phyloP scores from a whole-genome alignment of 2,329 filamentous ascomycete species.

The Apiospora arundinis region DNA sequence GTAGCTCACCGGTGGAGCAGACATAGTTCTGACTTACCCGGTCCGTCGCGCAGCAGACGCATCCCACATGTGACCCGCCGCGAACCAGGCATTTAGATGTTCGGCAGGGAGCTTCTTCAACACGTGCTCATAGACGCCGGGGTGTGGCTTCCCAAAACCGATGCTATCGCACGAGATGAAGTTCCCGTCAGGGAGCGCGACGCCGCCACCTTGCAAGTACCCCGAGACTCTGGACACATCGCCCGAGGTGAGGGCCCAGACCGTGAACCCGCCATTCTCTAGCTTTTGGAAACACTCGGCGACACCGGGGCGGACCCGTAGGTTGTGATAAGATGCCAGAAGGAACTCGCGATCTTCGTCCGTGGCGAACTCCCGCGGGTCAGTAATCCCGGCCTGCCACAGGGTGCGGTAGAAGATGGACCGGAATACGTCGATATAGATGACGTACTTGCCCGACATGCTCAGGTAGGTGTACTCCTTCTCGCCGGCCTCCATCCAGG shows the following conservation, averaged over 20 bases:
- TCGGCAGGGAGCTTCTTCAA: constrained; percentile 41
- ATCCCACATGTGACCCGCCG: constrained; percentile 67
- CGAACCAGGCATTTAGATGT: constrained; percentile 56
- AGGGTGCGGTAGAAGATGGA: constrained; percentile 56
- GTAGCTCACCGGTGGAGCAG: no score
- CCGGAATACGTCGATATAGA: constrained; percentile 49
- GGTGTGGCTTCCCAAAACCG: constrained; percentile 58
- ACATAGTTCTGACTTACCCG: constrained; percentile 38
- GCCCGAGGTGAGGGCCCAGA: constrained; percentile 61
- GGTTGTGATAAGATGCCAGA: constrained; percentile 44
- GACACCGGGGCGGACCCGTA: constrained; percentile 47
- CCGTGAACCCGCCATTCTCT: constrained; percentile 52
- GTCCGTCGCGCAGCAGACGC: constrained; percentile 56
- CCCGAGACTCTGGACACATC: constrained; percentile 55
- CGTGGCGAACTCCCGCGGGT: constrained; percentile 49
- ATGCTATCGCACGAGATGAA: constrained; percentile 57
- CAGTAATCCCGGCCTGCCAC: constrained; percentile 48
- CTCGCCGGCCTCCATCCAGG: constrained; percentile 54
- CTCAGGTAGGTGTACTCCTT: constrained; percentile 57
- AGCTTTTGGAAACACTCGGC: constrained; percentile 50
- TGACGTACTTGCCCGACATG: constrained; percentile 49
- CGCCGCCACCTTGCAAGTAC: constrained; percentile 54
- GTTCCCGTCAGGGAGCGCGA: constrained; percentile 57
- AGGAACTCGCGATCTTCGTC: constrained; percentile 50
- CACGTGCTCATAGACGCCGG: constrained; percentile 50